phyloP scores from a whole-genome alignment of 306 rosid genomes.

The Glycine latifolia region DNA sequence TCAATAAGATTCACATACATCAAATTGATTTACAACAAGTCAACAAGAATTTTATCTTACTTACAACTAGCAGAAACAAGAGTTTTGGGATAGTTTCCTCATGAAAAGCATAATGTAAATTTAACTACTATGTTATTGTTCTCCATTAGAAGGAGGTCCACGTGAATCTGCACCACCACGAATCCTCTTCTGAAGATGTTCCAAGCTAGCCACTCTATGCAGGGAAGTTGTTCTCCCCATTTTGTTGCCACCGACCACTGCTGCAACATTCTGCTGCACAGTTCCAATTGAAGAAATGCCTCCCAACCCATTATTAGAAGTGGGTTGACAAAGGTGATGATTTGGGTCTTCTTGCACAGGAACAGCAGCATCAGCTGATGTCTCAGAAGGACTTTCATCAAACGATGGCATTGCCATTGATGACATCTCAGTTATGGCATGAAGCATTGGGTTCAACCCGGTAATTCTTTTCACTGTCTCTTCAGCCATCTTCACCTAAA shows the following conservation, averaged over 20 bases:
- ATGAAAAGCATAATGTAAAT: neutral
- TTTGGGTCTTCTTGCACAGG: constrained; percentile 69
- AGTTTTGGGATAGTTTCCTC: constrained; percentile 34
- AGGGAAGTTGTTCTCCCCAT: constrained; percentile 62
- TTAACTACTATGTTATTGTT: constrained; percentile 49
- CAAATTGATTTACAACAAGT: constrained; percentile 40
- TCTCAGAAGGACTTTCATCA: constrained; percentile 75
- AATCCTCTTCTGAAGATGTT: constrained; percentile 91
- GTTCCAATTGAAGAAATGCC: constrained; percentile 61
- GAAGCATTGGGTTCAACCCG: constrained; percentile 66
- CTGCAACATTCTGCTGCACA: constrained; percentile 55
- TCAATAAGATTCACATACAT: constrained; percentile 35
- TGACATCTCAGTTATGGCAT: constrained; percentile 66
- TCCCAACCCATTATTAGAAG: constrained; percentile 49
- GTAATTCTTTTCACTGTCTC: constrained; percentile 78
- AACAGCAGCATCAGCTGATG: constrained; percentile 75
- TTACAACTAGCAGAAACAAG: constrained; percentile 35
- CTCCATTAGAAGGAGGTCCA: constrained; percentile 43
- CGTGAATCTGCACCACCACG: constrained; percentile 48
- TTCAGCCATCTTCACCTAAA: constrained; percentile 90
- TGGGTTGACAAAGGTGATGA: constrained; percentile 59
- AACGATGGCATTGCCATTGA: constrained; percentile 65
- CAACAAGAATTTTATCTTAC: constrained; percentile 48
- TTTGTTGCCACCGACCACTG: constrained; percentile 53
- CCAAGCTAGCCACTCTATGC: constrained; percentile 94